Conservation (phyloP, 345 rosid species). For the Euphorbia peplus region DNA sequence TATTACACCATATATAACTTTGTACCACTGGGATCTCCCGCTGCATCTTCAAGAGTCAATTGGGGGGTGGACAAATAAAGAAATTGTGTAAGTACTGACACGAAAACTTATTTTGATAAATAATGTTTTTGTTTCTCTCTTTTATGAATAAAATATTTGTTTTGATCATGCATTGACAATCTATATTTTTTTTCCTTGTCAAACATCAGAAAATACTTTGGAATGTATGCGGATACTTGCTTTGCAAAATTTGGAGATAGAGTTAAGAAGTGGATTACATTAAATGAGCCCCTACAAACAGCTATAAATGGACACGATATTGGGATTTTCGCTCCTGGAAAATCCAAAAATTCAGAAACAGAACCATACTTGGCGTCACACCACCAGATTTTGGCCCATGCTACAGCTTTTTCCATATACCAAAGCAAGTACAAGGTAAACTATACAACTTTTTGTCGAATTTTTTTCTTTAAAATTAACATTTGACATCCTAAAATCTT, state of each 20-base stretch:
- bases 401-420: constrained; percentile 25
- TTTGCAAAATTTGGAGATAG: constrained; percentile 31
- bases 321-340: constrained; percentile 32
- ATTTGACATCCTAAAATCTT: not conserved
- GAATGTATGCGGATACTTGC: constrained; percentile 35
- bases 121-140: not conserved
- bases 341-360: constrained; percentile 10
- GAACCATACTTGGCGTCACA: constrained; percentile 30
- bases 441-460: not conserved
- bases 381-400: constrained; percentile 32
- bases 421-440: constrained; percentile 27
- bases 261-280: constrained; percentile 30
- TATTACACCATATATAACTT: constrained; percentile 26
- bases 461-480: not conserved
- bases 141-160: constrained; percentile 1
- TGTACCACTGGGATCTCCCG: constrained; percentile 35
- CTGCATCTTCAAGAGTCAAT: constrained; percentile 69
- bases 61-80: constrained; percentile 71
- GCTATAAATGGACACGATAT: constrained; percentile 21
- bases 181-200: constrained; percentile 20
- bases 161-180: constrained; percentile 1
- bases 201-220: constrained; percentile 70
- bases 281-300: constrained; percentile 31
- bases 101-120: constrained; percentile 3
- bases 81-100: constrained; percentile 63